Base-by-base conservation (phyloP, 371 early-diverging fungal species). In the Circinella umbellata region DNA sequence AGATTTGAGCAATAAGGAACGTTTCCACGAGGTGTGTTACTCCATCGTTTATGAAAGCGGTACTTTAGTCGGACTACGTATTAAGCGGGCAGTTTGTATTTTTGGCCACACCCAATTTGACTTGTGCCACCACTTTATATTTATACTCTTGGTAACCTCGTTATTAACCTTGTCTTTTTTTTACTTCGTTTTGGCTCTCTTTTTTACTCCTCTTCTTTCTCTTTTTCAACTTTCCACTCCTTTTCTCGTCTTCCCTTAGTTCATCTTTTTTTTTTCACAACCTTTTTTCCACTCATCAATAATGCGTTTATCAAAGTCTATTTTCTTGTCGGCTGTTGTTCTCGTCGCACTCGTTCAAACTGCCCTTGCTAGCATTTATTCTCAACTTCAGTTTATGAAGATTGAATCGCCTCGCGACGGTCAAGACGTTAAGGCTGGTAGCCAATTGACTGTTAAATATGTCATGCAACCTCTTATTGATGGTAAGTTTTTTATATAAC, bases 301-400 rank as follows among this genome's bases (percentile, higher is more conserved):
- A 55, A 71, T 71, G 71, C 63, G 54, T 18, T 67, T 71, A 46
- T 55, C 67, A 20, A 72, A 69, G 60, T 49, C 66, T 34, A 36
- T 71, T 5, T 57, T 73, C 35, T 27, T 69, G 39, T 39, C 66
- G 35, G 64, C 69, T 34, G 61, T 71, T 6, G 60, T 73, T 38
- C 18, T 73, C n/a, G 36, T 71, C n/a, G 73, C 69, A 3, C 65
- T 76, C n/a, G 35, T 76, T 27, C 77, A 76, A 20, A 66, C 72
- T 15, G 70, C 76, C 7, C 70, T 67, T 46, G 84, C 80, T 34
- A 72, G 72, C 64, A 68, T 84, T 27, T 84, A 73, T 60, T 80
- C 80, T 59, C 84, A 84, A 68, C 74, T 84, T 61, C 79, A 80
- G 61, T 84, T 81, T 61, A 84, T 84, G 57, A 84, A 84, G 69